Base-by-base conservation (phyloP, 2,329 filamentous ascomycete species). In the Keithomyces neogunnii region DNA sequence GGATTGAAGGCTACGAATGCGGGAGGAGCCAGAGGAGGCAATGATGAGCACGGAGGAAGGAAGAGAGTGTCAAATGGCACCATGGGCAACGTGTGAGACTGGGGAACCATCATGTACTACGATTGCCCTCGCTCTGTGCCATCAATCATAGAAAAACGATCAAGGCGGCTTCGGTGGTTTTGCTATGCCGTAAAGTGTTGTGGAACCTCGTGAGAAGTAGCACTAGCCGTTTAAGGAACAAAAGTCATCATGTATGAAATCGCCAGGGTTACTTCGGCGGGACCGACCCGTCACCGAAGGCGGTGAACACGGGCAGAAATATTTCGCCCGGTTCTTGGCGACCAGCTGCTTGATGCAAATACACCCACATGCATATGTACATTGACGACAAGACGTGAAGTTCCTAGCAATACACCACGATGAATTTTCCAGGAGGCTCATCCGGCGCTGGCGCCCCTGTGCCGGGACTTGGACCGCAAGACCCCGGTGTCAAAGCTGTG, bases 401-500 rank as follows among this genome's bases (percentile, higher is more conserved):
- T 30, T 30, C 30, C 31, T 30, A 26, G 28, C 19, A 33, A 31
- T 7, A 47, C 29, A 45, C 52, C 45, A 57, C 35, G 5, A 74
- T 75, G 72, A 74, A 65, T 55, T 67, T 72, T 40, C 69, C 68
- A 13, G 63, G 66, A 54, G 60, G 57, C n/a, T 58, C 59, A 30
- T 48, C 63, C 47, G 55, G 57, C 45, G 60, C 56, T 52, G 58
- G 56, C 51, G 33, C 54, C 35, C 55, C 56, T 47, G 54, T 56
- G 52, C 61, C 60, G 45, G 55, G 51, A 50, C 55, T 59, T 36
- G 66, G 64, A 56, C 65, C 69, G 7, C 73, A 76, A 51, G 78
- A 81, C 52, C 73, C 78, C 28, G 73, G 73, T 48, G 67, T 80
- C 57, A 80, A 80, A 56, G 70, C 69, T 50, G 74, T 77, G 64